phyloP scores from a whole-genome alignment of 1,284 basidiomycete species.

The Cryptococcus sp. region DNA sequence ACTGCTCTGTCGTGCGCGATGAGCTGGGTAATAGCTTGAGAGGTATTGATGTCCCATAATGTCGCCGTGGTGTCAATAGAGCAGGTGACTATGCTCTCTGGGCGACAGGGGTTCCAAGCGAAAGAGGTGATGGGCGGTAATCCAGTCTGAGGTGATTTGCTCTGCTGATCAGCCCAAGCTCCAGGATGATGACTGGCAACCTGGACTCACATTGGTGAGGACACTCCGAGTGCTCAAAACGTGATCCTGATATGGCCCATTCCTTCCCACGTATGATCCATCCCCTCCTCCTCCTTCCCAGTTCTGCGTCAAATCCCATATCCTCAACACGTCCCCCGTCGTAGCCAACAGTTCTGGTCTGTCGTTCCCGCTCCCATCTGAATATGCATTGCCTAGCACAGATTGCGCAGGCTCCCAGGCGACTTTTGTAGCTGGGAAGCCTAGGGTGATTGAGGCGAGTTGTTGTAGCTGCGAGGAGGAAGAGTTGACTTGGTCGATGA shows the following conservation, averaged over 20 bases:
- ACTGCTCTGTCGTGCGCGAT: constrained; percentile 99
- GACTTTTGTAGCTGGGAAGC: constrained; percentile 45
- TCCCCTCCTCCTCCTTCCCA: constrained; percentile 19
- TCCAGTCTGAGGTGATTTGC: constrained; percentile 75
- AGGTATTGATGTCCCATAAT: constrained; percentile 94
- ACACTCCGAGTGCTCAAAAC: constrained; percentile 43
- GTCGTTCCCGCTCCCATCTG: constrained; percentile 31
- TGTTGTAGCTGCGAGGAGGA: constrained; percentile 23
- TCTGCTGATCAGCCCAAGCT: constrained; percentile 51
- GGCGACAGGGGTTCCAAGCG: constrained; percentile 88
- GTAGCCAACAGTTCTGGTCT: constrained; percentile 72
- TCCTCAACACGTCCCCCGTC: constrained; percentile 78
- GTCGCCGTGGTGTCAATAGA: constrained; percentile 96
- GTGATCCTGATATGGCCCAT: constrained; percentile 50
- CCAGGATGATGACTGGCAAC: constrained; percentile 7
- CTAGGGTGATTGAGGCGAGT: constrained; percentile 29
- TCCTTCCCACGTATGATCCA: constrained; percentile 64
- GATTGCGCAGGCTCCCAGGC: constrained; percentile 43
- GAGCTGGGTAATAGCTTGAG: constrained; percentile 91
- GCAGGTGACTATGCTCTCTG: constrained; percentile 83
- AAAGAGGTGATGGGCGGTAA: constrained; percentile 89
- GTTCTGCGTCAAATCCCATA: constrained; percentile 71
- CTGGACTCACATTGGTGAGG: constrained; percentile 64
- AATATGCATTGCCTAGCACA: constrained; percentile 16
- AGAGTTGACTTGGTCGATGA: constrained; percentile 28